phyloP scores from a whole-genome alignment of 768 basidiomycete genomes.

The Phylloporus arenicola region DNA sequence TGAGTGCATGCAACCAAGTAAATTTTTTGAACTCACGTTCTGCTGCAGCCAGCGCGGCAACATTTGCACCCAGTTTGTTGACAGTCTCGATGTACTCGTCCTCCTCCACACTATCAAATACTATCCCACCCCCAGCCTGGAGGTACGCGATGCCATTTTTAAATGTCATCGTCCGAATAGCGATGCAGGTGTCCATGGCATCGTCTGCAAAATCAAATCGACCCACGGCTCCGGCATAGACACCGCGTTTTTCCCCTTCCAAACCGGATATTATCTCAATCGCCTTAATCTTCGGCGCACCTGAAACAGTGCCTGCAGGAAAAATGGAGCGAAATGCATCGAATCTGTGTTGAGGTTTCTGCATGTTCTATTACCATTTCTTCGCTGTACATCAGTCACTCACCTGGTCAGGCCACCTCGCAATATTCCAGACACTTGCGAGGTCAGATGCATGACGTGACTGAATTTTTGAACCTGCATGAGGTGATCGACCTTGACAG shows the following conservation, averaged over 20 bases:
- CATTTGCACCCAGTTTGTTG: slow-evolving; percentile 88
- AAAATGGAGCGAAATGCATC: slow-evolving; percentile 99
- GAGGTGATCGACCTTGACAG: slow-evolving; percentile 92
- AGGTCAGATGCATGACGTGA: slow-evolving; percentile 96
- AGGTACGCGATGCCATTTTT: slow-evolving; percentile 88
- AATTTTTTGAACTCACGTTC: slow-evolving; percentile 60
- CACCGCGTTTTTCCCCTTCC: slow-evolving; percentile 85
- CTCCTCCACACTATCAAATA: slow-evolving; percentile 93
- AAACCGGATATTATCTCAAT: slow-evolving; percentile 86
- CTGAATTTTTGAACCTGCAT: slow-evolving; percentile 95
- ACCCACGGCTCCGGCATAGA: slow-evolving; percentile 98
- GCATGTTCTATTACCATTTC: slow-evolving; percentile 3
- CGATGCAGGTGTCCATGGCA: slow-evolving; percentile 98
- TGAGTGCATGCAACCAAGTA: slow-evolving; percentile 15
- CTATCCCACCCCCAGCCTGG: slow-evolving; percentile 96
- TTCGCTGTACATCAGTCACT: slow-evolving; percentile 5
- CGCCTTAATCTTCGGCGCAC: slow-evolving; percentile 98
- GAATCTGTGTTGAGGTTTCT: slow-evolving; percentile 49
- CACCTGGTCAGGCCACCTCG: slow-evolving; percentile 82
- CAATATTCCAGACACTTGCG: slow-evolving; percentile 84
- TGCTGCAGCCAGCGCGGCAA: slow-evolving; percentile 77
- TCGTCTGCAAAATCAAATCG: slow-evolving; percentile 93
- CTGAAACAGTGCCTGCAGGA: slow-evolving; percentile 97
- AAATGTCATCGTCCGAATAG: slow-evolving; percentile 96
- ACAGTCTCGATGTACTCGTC: slow-evolving; percentile 96